Conservation (phyloP, 1,284 basidiomycete species). For the Boletus semigastroideus region DNA sequence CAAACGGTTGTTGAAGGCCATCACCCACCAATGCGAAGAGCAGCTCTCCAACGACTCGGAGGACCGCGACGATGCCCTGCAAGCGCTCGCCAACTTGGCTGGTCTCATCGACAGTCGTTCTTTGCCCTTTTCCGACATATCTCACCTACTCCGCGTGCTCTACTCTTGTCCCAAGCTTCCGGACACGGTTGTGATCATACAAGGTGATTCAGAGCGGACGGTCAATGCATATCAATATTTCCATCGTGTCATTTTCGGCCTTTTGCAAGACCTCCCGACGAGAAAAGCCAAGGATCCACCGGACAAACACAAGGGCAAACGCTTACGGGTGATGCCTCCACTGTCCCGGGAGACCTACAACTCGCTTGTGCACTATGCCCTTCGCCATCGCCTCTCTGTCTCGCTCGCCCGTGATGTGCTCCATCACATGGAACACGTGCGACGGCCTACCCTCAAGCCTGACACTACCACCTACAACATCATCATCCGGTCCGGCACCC, state of each 20-base stretch:
- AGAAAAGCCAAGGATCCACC: slow-evolving; percentile 23
- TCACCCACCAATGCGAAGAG: slow-evolving; percentile 25
- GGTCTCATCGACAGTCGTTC: slow-evolving; percentile 48
- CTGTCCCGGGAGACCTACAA: slow-evolving; percentile 55
- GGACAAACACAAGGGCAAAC: slow-evolving; percentile 1
- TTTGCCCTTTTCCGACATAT: slow-evolving; percentile 45
- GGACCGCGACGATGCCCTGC: slow-evolving; percentile 37
- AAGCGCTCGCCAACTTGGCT: slow-evolving; percentile 61
- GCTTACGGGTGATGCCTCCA: slow-evolving; percentile 28
- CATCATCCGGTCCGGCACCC: slow-evolving; percentile 51
- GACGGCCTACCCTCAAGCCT: slow-evolving; percentile 42
- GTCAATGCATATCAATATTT: slow-evolving; percentile 57
- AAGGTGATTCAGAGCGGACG: slow-evolving; percentile 26
- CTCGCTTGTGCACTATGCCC: slow-evolving; percentile 61
- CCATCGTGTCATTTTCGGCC: slow-evolving; percentile 51
- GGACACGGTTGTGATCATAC: slow-evolving; percentile 45
- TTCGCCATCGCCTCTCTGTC: slow-evolving; percentile 57
- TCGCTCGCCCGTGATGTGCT: slow-evolving; percentile 48
- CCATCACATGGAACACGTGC: slow-evolving; percentile 50
- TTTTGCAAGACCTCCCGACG: slow-evolving; percentile 33
- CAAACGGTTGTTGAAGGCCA: slow-evolving; percentile 28
- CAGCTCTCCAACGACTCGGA: slow-evolving; percentile 16
- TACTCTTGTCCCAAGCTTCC: slow-evolving; percentile 49
- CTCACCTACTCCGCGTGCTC: slow-evolving; percentile 47
- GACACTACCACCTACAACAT: slow-evolving; percentile 56